Conservation (phyloP, 345 rosid genomes). For the Populus alba region DNA sequence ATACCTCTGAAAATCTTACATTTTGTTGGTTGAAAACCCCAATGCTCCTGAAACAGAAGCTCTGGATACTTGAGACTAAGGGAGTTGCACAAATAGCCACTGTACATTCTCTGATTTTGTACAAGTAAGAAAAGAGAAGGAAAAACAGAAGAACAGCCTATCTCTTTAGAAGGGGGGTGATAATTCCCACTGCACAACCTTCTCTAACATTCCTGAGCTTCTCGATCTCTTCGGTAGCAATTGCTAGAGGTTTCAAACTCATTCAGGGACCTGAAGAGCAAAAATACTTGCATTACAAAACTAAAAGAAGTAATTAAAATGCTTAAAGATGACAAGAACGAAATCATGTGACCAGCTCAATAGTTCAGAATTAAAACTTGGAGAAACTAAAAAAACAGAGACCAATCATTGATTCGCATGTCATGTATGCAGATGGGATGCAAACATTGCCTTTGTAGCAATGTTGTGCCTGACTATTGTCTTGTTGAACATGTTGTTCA, state of each 20-base stretch:
- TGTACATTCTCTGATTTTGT: not conserved
- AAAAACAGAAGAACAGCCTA: not conserved
- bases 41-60: not conserved
- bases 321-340: too few species aligned
- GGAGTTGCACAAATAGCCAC: not conserved
- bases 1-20: not conserved
- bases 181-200: not conserved
- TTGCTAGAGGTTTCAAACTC: not conserved
- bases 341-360: too few species aligned
- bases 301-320: too few species aligned
- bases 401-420: not conserved
- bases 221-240: not conserved
- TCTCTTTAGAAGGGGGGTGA: not conserved
- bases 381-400: too few species aligned
- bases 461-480: not conserved
- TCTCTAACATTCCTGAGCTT: not conserved
- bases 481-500: not conserved
- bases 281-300: too few species aligned
- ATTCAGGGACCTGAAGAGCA: not conserved
- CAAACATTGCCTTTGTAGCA: not conserved
- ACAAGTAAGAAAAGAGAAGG: not conserved
- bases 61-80: not conserved
- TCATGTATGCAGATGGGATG: not conserved
- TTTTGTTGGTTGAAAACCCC: not conserved
- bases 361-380: too few species aligned